Conservation (phyloP, 768 basidiomycete genomes). For the Naganishia onofrii region DNA sequence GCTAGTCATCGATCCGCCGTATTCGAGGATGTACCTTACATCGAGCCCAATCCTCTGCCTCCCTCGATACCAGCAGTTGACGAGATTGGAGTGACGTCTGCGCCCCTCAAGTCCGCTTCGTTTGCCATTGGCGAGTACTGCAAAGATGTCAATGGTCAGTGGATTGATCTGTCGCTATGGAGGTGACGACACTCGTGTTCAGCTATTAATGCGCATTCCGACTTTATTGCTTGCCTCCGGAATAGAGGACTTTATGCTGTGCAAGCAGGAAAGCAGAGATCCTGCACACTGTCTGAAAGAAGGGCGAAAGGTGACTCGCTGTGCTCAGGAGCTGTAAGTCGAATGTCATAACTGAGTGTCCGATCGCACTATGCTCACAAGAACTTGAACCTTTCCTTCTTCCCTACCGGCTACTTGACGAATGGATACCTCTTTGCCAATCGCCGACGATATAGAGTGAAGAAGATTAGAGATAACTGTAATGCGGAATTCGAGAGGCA, state of each 20-base stretch:
- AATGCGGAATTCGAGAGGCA: slow-evolving; percentile 79
- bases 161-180: not conserved
- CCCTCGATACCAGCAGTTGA: slow-evolving; percentile 67
- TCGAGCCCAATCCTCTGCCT: slow-evolving; percentile 53
- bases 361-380: not conserved
- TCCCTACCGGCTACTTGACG: not conserved
- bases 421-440: too few species aligned
- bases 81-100: slow-evolving; percentile 86
- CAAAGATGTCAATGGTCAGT: slow-evolving; percentile 91
- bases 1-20: slow-evolving; percentile 35
- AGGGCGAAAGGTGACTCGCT: slow-evolving; percentile 90
- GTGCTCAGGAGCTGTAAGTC: slow-evolving; percentile 84
- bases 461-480: slow-evolving; percentile 90
- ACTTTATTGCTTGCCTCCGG: not conserved
- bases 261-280: slow-evolving; percentile 86
- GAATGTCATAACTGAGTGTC: not conserved
- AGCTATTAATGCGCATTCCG: not conserved
- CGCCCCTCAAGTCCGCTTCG: slow-evolving; percentile 89
- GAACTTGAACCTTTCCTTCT: not conserved
- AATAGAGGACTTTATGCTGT: slow-evolving; percentile 92
- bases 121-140: slow-evolving; percentile 96
- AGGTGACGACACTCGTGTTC: not conserved
- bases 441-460: slow-evolving; percentile 61
- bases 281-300: slow-evolving; percentile 93
- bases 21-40: slow-evolving; percentile 46